These are phyloP conservation scores for Pestalotiopsis sp. DNA, from an alignment of 2,329 filamentous ascomycete species.

Conservation along the genomic window DNA sequence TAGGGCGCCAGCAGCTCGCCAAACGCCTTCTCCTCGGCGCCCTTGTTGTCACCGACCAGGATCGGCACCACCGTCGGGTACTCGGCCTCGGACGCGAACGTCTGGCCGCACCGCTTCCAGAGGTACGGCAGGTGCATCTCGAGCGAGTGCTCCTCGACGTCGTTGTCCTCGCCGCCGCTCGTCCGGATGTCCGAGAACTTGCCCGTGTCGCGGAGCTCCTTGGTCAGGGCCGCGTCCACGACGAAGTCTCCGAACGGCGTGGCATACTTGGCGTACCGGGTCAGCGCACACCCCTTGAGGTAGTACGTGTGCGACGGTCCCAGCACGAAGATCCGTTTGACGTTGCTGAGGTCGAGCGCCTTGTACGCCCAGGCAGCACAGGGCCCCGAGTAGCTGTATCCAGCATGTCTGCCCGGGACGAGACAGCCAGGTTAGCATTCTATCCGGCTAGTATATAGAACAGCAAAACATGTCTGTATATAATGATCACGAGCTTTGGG, in stretches of 20 bases:
- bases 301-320: constrained; percentile 91
- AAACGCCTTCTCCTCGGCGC: constrained; percentile 66
- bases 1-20: constrained; percentile 78
- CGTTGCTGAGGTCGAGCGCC: constrained; percentile 77
- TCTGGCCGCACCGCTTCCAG: constrained; percentile 70
- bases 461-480: neutral
- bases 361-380: constrained; percentile 97
- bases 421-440: constrained; percentile 13
- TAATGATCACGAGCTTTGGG: neutral
- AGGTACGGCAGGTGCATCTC: constrained; percentile 98
- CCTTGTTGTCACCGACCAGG: constrained; percentile 76
- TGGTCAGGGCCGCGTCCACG: constrained; percentile 63
- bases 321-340: constrained; percentile 87
- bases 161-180: constrained; percentile 68
- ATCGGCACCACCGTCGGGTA: constrained; percentile 84
- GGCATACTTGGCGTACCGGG: constrained; percentile 69
- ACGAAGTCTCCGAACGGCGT: constrained; percentile 75
- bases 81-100: constrained; percentile 49
- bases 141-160: constrained; percentile 87
- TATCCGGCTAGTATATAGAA: neutral
- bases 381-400: constrained; percentile 88
- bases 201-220: constrained; percentile 51
- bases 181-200: constrained; percentile 67
- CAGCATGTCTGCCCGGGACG: constrained; percentile 72
- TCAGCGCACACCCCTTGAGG: constrained; percentile 76